Percentiles rank a stretch among this genome's conserved stretches.
Conservation (phyloP, 805 yeast genomes). For the Metschnikowia reukaufii region DNA sequence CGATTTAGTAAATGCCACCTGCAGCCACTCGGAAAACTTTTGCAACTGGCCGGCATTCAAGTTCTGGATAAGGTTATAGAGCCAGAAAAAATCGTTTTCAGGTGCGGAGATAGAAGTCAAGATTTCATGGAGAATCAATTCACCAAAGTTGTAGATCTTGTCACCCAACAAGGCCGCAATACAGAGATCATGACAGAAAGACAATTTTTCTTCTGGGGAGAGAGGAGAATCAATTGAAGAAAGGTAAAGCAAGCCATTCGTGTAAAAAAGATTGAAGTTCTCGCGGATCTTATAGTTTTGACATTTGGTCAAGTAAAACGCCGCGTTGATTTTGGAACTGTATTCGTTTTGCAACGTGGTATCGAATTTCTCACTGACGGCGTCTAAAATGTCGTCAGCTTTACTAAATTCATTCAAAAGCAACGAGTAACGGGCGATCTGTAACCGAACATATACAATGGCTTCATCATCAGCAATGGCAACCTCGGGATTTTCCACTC, state of each 20-base stretch:
- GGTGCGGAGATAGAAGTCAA: conserved; percentile 48
- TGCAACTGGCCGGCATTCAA: conserved; percentile 77
- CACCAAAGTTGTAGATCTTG: conserved; percentile 92
- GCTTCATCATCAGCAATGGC: conserved; percentile 53
- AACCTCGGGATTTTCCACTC: conserved; percentile 26
- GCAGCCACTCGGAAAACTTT: conserved; percentile 54
- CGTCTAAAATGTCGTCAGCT: conserved; percentile 68
- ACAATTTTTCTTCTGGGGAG: conserved; percentile 40
- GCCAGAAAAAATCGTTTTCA: conserved; percentile 60
- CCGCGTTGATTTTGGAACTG: conserved; percentile 66
- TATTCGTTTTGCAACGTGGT: conserved; percentile 30
- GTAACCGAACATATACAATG: conserved; percentile 50
- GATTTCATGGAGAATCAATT: conserved; percentile 85
- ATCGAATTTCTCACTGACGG: conserved; percentile 58
- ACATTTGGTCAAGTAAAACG: conserved; percentile 78
- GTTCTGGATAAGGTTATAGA: conserved; percentile 64
- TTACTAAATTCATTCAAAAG: conserved; percentile 50
- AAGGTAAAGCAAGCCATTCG: conserved; percentile 75
- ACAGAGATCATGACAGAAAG: conserved; percentile 67
- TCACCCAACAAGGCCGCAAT: conserved; percentile 89
- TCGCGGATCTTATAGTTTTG: conserved; percentile 70
- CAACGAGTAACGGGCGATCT: conserved; percentile 71
- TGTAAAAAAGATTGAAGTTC: conserved; percentile 80
- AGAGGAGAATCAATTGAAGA: conserved; percentile 62
- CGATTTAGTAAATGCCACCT: conserved; percentile 36